Evolutionary conservation across 345 rosid genomes (phyloP).

Genomic region (Boechera divaricarpa): DNA sequence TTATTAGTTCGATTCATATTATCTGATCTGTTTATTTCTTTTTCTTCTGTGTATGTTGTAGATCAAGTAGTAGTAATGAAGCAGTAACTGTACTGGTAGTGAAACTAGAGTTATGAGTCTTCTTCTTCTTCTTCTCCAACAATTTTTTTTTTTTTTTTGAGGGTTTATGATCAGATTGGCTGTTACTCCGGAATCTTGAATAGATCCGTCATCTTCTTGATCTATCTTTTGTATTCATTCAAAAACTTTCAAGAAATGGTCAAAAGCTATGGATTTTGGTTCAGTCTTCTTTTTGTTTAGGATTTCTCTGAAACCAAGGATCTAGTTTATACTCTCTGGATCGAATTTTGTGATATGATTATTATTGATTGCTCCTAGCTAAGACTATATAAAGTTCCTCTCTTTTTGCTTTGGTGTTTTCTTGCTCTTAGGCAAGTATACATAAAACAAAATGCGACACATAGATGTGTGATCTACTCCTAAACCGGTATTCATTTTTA

Average conservation of each 20-base stretch:
- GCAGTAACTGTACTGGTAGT: not conserved
- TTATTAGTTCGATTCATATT: conserved; percentile 1
- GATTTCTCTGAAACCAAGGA: not conserved
- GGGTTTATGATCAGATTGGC: conserved; percentile 9
- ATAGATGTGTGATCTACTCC: conserved; percentile 1
- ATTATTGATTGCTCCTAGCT: conserved; percentile 9
- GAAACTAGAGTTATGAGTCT: not conserved
- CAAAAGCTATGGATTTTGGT: conserved; percentile 4
- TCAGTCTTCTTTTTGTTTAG: not conserved
- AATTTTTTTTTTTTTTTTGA: not conserved
- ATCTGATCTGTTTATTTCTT: conserved; percentile 2
- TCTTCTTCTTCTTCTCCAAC: not conserved
- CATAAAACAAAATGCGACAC: not conserved
- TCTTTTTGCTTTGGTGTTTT: conserved; percentile 8
- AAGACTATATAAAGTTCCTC: not conserved
- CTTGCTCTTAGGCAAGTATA: conserved; percentile 8
- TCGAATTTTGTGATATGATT: not conserved
- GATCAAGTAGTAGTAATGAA: conserved; percentile 8
- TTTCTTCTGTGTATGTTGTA: not conserved
- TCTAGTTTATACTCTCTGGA: not conserved
- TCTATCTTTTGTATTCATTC: conserved; percentile 2
- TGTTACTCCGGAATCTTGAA: not conserved
- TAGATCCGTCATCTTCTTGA: conserved; percentile 19
- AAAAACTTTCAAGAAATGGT: conserved; percentile 7
- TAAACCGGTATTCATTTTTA: not conserved